Conservation (phyloP, 176 grass and related monocot species). For the Thalia dealbata region DNA sequence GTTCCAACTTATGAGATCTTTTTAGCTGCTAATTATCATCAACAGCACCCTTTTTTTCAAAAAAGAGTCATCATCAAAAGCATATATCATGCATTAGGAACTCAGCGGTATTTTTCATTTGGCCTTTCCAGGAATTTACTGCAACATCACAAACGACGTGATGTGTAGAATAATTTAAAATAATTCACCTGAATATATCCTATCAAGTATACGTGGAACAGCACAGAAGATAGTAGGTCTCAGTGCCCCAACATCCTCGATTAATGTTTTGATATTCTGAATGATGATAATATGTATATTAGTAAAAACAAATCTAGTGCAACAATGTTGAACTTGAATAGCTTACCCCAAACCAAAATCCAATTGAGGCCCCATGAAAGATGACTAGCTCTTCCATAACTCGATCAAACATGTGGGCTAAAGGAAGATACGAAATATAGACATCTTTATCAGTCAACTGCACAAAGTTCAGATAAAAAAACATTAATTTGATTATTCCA, state of each 20-base stretch:
- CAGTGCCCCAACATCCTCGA: constrained; percentile 79
- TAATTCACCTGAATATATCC: constrained; percentile 76
- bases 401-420: constrained; percentile 95
- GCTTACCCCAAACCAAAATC: constrained; percentile 96
- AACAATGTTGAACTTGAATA: constrained; percentile 11
- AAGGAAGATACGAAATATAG: constrained; percentile 92
- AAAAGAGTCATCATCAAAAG: no score
- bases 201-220: constrained; percentile 93
- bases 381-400: constrained; percentile 95
- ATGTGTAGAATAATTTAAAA: no score
- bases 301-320: background rate
- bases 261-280: constrained; percentile 83
- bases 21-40: no score
- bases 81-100: no score
- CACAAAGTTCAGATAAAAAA: background rate
- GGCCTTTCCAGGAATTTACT: no score
- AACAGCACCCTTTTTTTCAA: no score
- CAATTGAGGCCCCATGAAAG: constrained; percentile 81
- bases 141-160: background rate
- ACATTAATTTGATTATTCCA: no score
- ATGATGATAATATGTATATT: constrained; percentile 23
- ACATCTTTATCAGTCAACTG: constrained; percentile 63
- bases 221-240: constrained; percentile 91
- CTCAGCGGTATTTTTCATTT: no score
- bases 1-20: no score